These are phyloP conservation scores for Diplodia sapinea DNA, from an alignment of 2,329 filamentous ascomycete species.

Conservation along the genomic window DNA sequence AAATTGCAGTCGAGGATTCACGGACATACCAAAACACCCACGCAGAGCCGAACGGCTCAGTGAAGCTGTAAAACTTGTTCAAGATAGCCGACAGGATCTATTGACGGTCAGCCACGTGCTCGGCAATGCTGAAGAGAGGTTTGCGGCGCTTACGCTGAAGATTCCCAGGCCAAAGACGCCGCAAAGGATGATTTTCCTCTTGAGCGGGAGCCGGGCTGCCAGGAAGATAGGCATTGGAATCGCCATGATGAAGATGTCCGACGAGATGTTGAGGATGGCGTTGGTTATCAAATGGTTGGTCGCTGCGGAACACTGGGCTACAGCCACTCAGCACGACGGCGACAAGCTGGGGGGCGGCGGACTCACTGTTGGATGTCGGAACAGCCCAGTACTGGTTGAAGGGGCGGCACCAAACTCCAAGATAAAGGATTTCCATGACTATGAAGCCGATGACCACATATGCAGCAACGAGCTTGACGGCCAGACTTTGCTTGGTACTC, in stretches of 20 bases:
- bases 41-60: slow-evolving; percentile 59
- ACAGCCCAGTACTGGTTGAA: slow-evolving; percentile 61
- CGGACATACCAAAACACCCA: slow-evolving; percentile 67
- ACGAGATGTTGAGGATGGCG: slow-evolving; percentile 53
- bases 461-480: slow-evolving; percentile 52
- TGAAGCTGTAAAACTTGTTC: slow-evolving; percentile 68
- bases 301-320: slow-evolving; percentile 52
- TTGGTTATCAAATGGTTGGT: slow-evolving; percentile 50
- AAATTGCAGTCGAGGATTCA: slow-evolving; percentile 64
- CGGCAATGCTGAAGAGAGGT: slow-evolving; percentile 2
- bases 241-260: slow-evolving; percentile 54
- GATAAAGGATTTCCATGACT: slow-evolving; percentile 56
- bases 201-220: slow-evolving; percentile 49
- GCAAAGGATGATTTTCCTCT: slow-evolving; percentile 61
- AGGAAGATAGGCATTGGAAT: slow-evolving; percentile 56
- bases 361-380: slow-evolving; percentile 44
- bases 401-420: slow-evolving; percentile 62
- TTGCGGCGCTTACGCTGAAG: slow-evolving; percentile 3
- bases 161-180: slow-evolving; percentile 62
- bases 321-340: slow-evolving; percentile 26
- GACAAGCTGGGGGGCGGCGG: background rate
- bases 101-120: background rate
- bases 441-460: slow-evolving; percentile 57
- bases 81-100: slow-evolving; percentile 52
- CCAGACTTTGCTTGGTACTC: slow-evolving; percentile 42